Evolutionary conservation across 805 yeast genomes (phyloP).

Genomic region (Suhomyces pyralidae): DNA sequence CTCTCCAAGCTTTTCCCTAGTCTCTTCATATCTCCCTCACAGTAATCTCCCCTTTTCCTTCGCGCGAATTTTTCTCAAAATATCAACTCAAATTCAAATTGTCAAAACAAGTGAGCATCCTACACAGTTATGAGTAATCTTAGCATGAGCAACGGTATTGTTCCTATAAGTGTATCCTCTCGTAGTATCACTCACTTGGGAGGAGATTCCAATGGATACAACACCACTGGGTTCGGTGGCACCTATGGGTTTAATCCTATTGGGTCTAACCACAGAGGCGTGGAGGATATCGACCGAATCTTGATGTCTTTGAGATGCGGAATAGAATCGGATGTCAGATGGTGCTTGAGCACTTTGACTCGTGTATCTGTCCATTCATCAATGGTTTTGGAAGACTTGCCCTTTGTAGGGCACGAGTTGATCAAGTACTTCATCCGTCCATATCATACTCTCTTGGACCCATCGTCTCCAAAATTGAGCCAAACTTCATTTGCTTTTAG

Average conservation of each 20-base stretch:
- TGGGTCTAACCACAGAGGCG: slow-evolving; percentile 48
- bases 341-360: slow-evolving; percentile 60
- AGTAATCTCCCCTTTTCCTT: not conserved
- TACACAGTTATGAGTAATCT: not conserved
- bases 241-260: slow-evolving; percentile 12
- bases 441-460: slow-evolving; percentile 21
- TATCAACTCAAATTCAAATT: not conserved
- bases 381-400: slow-evolving; percentile 36
- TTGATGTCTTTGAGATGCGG: slow-evolving; percentile 67
- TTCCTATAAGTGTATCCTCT: slow-evolving; percentile 4
- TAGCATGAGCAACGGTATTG: slow-evolving; percentile 4
- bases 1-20: too few species aligned
- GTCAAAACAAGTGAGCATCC: not conserved
- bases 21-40: too few species aligned
- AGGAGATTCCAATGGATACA: not conserved
- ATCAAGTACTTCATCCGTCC: slow-evolving; percentile 37
- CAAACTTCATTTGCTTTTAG: slow-evolving; percentile 23
- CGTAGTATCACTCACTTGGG: not conserved
- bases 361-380: slow-evolving; percentile 33
- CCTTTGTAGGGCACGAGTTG: slow-evolving; percentile 41
- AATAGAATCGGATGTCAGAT: slow-evolving; percentile 62
- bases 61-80: not conserved
- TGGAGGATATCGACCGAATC: slow-evolving; percentile 61
- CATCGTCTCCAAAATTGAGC: slow-evolving; percentile 14
- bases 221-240: slow-evolving; percentile 10